These are phyloP conservation scores for Saksenaea oblongispora DNA, from an alignment of 371 early-diverging fungal genomes.

Conservation along the genomic window DNA sequence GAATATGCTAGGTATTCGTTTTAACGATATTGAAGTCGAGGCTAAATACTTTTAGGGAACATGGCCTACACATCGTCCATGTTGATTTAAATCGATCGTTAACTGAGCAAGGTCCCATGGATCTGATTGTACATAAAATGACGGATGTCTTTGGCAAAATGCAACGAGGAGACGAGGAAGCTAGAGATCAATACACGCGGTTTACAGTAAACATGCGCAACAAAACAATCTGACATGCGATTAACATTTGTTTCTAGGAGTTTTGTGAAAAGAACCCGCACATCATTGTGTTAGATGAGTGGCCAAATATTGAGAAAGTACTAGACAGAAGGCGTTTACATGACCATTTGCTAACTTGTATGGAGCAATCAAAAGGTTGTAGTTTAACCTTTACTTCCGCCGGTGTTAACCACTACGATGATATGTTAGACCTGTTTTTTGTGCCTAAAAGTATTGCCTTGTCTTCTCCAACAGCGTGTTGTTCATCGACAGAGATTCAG, in stretches of 20 bases:
- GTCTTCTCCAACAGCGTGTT: conserved; percentile 18
- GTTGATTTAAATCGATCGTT: conserved; percentile 42
- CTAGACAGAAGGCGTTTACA: conserved; percentile 35
- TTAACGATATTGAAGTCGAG: not conserved
- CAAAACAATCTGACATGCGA: not conserved
- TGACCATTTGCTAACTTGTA: conserved; percentile 20
- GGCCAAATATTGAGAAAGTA: conserved; percentile 36
- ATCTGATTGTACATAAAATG: conserved; percentile 52
- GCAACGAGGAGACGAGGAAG: conserved; percentile 33
- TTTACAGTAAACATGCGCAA: conserved; percentile 28
- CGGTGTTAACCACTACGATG: not conserved
- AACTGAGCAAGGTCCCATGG: conserved; percentile 34
- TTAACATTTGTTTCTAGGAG: conserved; percentile 12
- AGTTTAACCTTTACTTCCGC: not conserved
- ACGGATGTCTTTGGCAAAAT: conserved; percentile 43
- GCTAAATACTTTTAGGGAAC: conserved; percentile 19
- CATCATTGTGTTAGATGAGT: conserved; percentile 38
- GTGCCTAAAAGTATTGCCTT: conserved; percentile 26
- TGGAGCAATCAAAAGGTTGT: not conserved
- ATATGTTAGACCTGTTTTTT: conserved; percentile 18
- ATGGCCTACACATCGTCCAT: conserved; percentile 32
- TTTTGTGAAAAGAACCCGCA: conserved; percentile 33
- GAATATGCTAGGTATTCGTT: conserved; percentile 40
- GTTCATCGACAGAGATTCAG: conserved; percentile 12
- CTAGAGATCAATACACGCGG: conserved; percentile 22